phyloP scores from a whole-genome alignment of 768 basidiomycete genomes.

The Lanmaoa pseudosensibilis region DNA sequence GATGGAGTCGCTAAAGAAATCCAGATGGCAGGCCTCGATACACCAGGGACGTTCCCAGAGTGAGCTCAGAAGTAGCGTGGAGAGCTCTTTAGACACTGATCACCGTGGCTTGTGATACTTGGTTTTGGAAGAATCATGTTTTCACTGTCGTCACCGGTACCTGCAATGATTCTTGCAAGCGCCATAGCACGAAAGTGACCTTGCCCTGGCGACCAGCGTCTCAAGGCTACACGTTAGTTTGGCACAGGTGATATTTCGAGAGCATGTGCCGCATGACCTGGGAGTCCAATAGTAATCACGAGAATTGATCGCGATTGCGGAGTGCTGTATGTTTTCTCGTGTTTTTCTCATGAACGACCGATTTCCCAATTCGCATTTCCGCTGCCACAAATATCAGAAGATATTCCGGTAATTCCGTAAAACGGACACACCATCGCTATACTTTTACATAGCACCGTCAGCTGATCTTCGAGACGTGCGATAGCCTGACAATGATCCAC shows the following conservation, averaged over 20 bases:
- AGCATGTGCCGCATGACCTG: too few species aligned
- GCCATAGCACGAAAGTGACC: neutral
- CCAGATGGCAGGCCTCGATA: neutral
- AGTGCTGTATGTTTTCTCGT: neutral
- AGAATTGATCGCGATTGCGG: neutral
- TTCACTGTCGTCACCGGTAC: neutral
- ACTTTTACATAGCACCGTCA: neutral
- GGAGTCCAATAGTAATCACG: neutral
- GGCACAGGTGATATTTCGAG: too few species aligned
- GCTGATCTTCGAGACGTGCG: conserved; percentile 11
- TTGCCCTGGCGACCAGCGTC: conserved; percentile 2
- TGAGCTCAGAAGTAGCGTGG: conserved; percentile 14
- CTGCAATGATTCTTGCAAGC: too few species aligned
- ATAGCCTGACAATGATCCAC: conserved; percentile 9
- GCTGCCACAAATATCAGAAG: conserved; percentile 3
- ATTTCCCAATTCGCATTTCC: conserved; percentile 4
- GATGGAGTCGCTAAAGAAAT: neutral
- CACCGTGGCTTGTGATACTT: neutral
- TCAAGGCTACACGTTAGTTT: too few species aligned
- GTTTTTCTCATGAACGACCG: neutral
- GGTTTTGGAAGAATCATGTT: neutral
- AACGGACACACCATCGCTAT: neutral
- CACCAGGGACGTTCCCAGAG: conserved; percentile 9
- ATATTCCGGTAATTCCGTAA: neutral
- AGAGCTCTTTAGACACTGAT: neutral